Evolutionary conservation across 306 rosid species (phyloP).

Genomic region (Malus sylvestris): DNA sequence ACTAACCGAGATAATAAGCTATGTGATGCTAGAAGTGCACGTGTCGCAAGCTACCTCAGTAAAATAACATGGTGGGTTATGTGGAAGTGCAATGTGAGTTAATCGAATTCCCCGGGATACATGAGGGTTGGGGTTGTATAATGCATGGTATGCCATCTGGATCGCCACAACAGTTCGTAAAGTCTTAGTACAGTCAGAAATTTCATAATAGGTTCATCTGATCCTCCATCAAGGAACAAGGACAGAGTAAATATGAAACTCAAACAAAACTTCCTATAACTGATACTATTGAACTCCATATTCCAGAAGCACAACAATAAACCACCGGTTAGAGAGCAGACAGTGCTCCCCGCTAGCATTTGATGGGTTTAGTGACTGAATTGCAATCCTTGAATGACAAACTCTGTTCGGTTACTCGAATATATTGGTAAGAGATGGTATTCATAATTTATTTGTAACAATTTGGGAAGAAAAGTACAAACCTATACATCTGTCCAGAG

Average conservation of each 20-base stretch:
- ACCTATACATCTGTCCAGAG: not conserved
- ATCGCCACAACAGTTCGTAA: not conserved
- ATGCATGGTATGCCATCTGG: not conserved
- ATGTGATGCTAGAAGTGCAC: not conserved
- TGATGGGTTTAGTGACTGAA: not conserved
- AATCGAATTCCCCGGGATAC: not conserved
- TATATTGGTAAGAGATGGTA: not conserved
- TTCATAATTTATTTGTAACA: not conserved
- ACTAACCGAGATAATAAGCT: not conserved
- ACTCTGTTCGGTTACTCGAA: not conserved
- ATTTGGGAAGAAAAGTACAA: not conserved
- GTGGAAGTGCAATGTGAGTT: not conserved
- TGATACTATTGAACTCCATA: not conserved
- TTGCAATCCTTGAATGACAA: not conserved
- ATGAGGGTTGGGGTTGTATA: not conserved
- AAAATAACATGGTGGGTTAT: not conserved
- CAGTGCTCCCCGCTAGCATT: not conserved
- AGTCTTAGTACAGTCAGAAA: not conserved
- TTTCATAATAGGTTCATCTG: not conserved
- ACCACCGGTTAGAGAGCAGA: not conserved
- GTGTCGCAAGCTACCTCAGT: not conserved
- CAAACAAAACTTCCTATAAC: not conserved
- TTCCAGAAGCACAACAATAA: not conserved
- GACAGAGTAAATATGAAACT: not conserved
- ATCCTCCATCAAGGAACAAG: not conserved